Evolutionary conservation across 2,329 filamentous ascomycete genomes (phyloP), one percentile per base, ranked within the genome.

Genomic region (Lomentospora prolificans): DNA sequence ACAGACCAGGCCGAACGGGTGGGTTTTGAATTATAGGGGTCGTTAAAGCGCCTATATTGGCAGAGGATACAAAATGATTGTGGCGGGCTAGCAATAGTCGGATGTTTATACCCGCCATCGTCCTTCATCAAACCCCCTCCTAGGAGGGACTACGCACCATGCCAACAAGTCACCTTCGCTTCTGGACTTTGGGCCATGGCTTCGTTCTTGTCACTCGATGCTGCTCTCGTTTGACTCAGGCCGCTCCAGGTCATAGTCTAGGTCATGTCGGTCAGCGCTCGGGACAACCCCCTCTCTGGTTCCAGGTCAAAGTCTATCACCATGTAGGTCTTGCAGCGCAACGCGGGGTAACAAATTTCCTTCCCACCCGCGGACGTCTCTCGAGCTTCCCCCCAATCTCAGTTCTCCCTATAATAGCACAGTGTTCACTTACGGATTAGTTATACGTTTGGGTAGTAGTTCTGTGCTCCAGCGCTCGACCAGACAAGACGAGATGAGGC

Each of bases 291-390:
- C 44, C 24, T 25, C 44, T 4, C n/a, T n/a, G n/a, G n/a, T n/a
- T n/a, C n/a, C n/a, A n/a, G n/a, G n/a, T n/a, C n/a, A n/a, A n/a
- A n/a, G n/a, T n/a, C n/a, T n/a, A n/a, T n/a, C n/a, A n/a, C n/a
- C n/a, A n/a, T n/a, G n/a, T n/a, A n/a, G n/a, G n/a, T n/a, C n/a
- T 33, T 33, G 30, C 30, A 12, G 30, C 48, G 22, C 25, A 28
- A 51, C 48, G 48, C 25, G 48, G 48, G 48, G 48, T 51, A 51
- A 51, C 48, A 30, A 51, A 30, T 51, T 51, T 31, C 48, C 48
- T 48, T 25, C 17, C 12, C 30, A 33, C 30, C 12, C 12, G 7
- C 30, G 12, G 30, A 33, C 30, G 7, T 33, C 30, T 12, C 30
- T 33, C 30, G 6, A 8, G 30, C 12, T 33, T 33, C 30, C 30